These are phyloP conservation scores for Mycoemilia scoparia DNA, from an alignment of 192 early-diverging fungal genomes.

Conservation along the genomic window DNA sequence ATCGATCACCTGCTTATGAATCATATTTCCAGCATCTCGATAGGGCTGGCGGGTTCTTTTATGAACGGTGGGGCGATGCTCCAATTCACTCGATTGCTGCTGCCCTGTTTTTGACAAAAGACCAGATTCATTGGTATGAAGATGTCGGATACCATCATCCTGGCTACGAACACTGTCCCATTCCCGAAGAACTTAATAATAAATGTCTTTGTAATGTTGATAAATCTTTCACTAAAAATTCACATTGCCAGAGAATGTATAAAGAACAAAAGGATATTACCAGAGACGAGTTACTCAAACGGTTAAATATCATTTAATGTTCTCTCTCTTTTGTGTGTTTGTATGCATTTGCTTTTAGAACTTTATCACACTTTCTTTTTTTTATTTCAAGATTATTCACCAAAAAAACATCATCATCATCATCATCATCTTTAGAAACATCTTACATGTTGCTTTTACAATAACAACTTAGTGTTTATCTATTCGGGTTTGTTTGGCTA, in stretches of 20 bases:
- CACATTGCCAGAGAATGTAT: constrained; percentile 27
- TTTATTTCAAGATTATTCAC: too few relatives aligned
- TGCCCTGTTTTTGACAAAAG: constrained; percentile 35
- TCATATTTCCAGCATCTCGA: constrained; percentile 43
- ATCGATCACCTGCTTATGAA: constrained; percentile 29
- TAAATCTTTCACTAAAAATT: constrained; percentile 22
- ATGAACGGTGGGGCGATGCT: constrained; percentile 40
- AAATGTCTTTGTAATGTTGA: constrained; percentile 22
- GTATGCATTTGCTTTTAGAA: too few relatives aligned
- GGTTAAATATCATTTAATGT: too few relatives aligned
- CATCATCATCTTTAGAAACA: too few relatives aligned
- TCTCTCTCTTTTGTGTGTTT: too few relatives aligned
- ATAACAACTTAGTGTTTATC: too few relatives aligned
- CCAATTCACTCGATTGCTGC: constrained; percentile 52
- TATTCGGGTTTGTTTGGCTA: too few relatives aligned
- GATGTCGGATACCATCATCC: constrained; percentile 56
- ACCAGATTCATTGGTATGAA: constrained; percentile 54
- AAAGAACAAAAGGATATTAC: too few relatives aligned
- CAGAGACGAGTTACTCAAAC: too few relatives aligned
- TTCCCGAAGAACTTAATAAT: constrained; percentile 20
- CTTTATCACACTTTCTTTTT: too few relatives aligned
- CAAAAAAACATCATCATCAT: too few relatives aligned
- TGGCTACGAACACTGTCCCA: constrained; percentile 51
- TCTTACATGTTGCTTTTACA: too few relatives aligned
- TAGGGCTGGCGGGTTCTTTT: constrained; percentile 39